Evolutionary conservation across 2,329 filamentous ascomycete genomes (phyloP), one percentile per base, ranked within the genome.

Genomic region (Sporothrix dimorphospora): DNA sequence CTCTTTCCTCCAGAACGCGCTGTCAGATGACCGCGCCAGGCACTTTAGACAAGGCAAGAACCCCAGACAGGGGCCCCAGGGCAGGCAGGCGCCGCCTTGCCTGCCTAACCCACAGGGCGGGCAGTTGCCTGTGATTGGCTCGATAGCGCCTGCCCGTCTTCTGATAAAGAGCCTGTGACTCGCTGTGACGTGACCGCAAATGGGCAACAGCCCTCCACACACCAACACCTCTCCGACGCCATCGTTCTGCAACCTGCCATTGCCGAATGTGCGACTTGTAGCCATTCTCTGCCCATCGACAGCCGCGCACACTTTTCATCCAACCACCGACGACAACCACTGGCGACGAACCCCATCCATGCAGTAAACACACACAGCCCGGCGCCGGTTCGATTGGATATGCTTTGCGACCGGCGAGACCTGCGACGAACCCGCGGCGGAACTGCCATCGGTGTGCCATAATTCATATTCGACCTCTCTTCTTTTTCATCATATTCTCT

Each of bases 111-210:
- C 21, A 61, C 34, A 5, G 38, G n/a, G 55, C n/a, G 69, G 61
- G 69, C 61, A 30, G 40, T 11, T 30, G 14, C 63, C 53, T 59
- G 24, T 72, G 71, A 72, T 72, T 72, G 68, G 68, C 51, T 53
- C 3, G 11, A 47, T 67, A 70, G 38, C 49, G 6, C 24, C 21
- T 38, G 27, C 12, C 40, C n/a, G 1, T 24, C 49, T 11, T 40
- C 47, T 57, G 69, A 63, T 65, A 30, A 61, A 53, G 27, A 11
- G 45, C 71, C 67, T 72, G 57, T 66, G 68, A 70, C 71, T 70
- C 21, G 34, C 59, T 53, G 71, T 72, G 71, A 72, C 71, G 71
- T 72, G 71, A 72, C 71, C 59, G 21, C 45, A 34, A 65, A 38
- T 45, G 45, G 24, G 38, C 38, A 42, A 45, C 45, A 55, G 14